A percentile compares a stretch with the other conserved stretches of the same genome.
Conservation (phyloP, 306 rosid species). For the Rubus parviflorus region DNA sequence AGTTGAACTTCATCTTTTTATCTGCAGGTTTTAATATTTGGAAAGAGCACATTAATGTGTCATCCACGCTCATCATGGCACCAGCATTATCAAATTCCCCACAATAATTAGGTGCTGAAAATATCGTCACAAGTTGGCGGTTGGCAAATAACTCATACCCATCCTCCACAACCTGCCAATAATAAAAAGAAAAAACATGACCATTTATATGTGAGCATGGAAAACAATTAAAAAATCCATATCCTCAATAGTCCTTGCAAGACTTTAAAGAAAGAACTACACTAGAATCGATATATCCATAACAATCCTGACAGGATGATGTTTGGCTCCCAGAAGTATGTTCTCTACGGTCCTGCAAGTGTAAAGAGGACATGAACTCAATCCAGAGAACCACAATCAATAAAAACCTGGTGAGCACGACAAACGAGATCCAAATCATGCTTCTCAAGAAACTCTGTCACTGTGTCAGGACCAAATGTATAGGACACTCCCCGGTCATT, state of each 20-base stretch:
- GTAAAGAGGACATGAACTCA: constrained; percentile 27
- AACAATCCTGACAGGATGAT: not conserved
- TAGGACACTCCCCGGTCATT: constrained; percentile 94
- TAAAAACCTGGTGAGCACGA: constrained; percentile 93
- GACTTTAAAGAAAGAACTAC: constrained; percentile 11
- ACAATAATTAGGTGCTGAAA: constrained; percentile 96
- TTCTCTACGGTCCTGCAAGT: constrained; percentile 22
- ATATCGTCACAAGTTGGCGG: constrained; percentile 86
- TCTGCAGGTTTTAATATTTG: constrained; percentile 92
- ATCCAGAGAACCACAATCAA: constrained; percentile 13
- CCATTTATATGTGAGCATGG: constrained; percentile 18
- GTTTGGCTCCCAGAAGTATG: constrained; percentile 17
- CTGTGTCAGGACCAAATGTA: constrained; percentile 88
- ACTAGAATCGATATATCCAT: constrained; percentile 2
- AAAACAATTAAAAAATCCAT: not conserved
- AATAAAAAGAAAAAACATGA: constrained; percentile 12
- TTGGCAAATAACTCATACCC: constrained; percentile 89
- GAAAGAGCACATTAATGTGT: constrained; percentile 93
- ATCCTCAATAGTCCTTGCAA: constrained; percentile 22
- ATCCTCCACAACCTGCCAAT: constrained; percentile 86
- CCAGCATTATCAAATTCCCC: constrained; percentile 97
- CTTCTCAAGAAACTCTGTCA: constrained; percentile 76
- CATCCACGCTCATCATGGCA: constrained; percentile 99
- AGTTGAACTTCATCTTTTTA: constrained; percentile 49
- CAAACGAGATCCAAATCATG: constrained; percentile 95